Conservation (phyloP, 2,329 filamentous ascomycete genomes). For the Arthrobotrys conoides region DNA sequence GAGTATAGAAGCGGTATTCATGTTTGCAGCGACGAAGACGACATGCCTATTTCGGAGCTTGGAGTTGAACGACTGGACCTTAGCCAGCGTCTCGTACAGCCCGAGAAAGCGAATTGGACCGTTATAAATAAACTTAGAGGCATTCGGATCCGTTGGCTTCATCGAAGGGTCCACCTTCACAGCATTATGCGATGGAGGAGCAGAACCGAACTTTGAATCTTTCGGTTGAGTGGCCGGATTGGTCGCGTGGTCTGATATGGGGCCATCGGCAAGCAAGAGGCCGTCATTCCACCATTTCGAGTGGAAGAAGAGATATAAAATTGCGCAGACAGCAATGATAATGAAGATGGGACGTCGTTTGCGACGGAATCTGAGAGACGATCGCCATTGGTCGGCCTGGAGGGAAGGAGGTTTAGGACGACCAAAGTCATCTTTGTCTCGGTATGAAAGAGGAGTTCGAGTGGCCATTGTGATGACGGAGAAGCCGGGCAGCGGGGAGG, state of each 20-base stretch:
- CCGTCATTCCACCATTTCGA: slow-evolving; percentile 49
- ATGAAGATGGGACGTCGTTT: slow-evolving; percentile 53
- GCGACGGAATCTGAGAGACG: slow-evolving; percentile 43
- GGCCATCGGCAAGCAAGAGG: slow-evolving; percentile 41
- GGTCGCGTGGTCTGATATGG: slow-evolving; percentile 1
- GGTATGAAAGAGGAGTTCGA: slow-evolving; percentile 34
- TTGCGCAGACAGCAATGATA: slow-evolving; percentile 43
- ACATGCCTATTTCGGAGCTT: slow-evolving; percentile 58
- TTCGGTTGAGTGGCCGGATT: background rate
- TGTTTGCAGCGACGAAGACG: slow-evolving; percentile 63
- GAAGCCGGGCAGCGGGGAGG: slow-evolving; percentile 14
- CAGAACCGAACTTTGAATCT: slow-evolving; percentile 28
- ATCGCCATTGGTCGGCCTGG: slow-evolving; percentile 43
- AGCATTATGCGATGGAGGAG: slow-evolving; percentile 41
- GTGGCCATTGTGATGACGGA: slow-evolving; percentile 33
- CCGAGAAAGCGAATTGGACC: slow-evolving; percentile 51
- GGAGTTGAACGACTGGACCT: slow-evolving; percentile 39
- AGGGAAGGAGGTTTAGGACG: slow-evolving; percentile 40
- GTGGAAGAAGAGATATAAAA: slow-evolving; percentile 50
- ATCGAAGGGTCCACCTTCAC: slow-evolving; percentile 33
- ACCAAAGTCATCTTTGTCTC: slow-evolving; percentile 58
- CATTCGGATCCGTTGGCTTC: slow-evolving; percentile 33
- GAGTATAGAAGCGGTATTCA: slow-evolving; percentile 63
- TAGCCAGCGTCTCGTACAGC: slow-evolving; percentile 53
- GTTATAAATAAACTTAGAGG: slow-evolving; percentile 48